These are phyloP conservation scores for Juncus inflexus DNA, from an alignment of 176 grass and related monocot species.

Conservation along the genomic window DNA sequence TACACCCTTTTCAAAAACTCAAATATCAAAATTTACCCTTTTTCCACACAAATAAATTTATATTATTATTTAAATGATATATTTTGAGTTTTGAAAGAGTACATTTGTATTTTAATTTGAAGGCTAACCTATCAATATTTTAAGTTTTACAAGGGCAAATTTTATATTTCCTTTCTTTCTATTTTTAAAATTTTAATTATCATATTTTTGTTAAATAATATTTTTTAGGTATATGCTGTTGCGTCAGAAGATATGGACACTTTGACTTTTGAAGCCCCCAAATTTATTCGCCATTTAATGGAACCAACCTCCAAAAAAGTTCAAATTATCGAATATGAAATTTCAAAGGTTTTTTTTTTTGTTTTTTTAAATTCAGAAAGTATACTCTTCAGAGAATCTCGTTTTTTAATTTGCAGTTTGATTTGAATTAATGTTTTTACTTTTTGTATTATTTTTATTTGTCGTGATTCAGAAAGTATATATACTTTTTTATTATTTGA, in stretches of 20 bases:
- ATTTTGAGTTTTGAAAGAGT: neutral
- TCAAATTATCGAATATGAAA: slow-evolving; percentile 84
- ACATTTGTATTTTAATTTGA: slow-evolving; percentile 2
- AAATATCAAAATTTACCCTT: neutral
- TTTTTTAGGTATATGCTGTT: slow-evolving; percentile 67
- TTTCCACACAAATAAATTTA: too few relatives aligned
- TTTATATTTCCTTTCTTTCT: neutral
- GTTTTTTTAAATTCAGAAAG: neutral
- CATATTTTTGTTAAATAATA: slow-evolving; percentile 25
- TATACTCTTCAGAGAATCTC: neutral
- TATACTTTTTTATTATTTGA: too few relatives aligned
- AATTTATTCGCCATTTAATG: slow-evolving; percentile 85
- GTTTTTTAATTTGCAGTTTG: neutral
- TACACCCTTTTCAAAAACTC: neutral
- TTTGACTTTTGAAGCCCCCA: slow-evolving; percentile 73
- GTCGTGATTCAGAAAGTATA: too few relatives aligned
- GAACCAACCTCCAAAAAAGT: slow-evolving; percentile 74
- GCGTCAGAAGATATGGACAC: slow-evolving; percentile 97
- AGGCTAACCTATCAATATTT: neutral
- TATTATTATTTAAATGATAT: too few relatives aligned
- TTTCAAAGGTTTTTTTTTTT: slow-evolving; percentile 47
- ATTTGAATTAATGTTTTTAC: neutral
- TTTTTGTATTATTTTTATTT: neutral
- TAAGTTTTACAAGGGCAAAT: neutral
- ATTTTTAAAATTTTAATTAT: slow-evolving; percentile 4